Base-by-base conservation (phyloP, 352 stramenopile species). In the Phytophthora sansomeana region DNA sequence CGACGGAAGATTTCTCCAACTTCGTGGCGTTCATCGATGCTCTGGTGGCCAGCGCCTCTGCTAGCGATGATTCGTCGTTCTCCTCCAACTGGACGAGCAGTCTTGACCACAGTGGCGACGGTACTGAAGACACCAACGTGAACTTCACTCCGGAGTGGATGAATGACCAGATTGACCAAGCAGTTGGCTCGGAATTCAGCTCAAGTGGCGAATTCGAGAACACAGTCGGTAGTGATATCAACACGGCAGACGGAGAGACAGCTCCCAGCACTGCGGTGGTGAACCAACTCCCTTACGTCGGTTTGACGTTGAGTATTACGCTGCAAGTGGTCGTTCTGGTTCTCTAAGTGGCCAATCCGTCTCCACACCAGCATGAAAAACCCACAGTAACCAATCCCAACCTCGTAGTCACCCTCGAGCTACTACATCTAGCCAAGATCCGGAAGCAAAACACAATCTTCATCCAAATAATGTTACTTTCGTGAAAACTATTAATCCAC, bases 1-100 rank as follows among this genome's bases (percentile, higher is more conserved):
- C 58, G 14, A 17, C 21, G 29, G 46, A 47, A 28, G 47, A 59
- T 21, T 24, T 67, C 10, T 63, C 50, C 6, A 50, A 54, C 1
- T 32, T 74, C 6, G 29, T 28, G 41, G 36, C 29, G 8, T 58
- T 66, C 33, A 33, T 74, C 21, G 59, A 69, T n/a, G 52, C 33
- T 47, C 35, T 69, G 13, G 33, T 30, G 17, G 26, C 38, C 16
- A 52, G 6, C 29, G 42, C 43, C 17, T 35, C 51, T 2, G 16
- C 14, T 4, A 55, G 16, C 6, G 57, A 24, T n/a, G 47, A 33
- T 13, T 33, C 51, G 50, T 26, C 35, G 42, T 53, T 64, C 38
- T 44, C 38, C 24, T 61, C 44, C 5, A 63, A 63, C 21, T 49
- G 35, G 39, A 48, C 64, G 13, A 67, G 33, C n/a, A 30, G 36